Base-by-base conservation (phyloP, 345 rosid genomes). In the Jatropha curcas region DNA sequence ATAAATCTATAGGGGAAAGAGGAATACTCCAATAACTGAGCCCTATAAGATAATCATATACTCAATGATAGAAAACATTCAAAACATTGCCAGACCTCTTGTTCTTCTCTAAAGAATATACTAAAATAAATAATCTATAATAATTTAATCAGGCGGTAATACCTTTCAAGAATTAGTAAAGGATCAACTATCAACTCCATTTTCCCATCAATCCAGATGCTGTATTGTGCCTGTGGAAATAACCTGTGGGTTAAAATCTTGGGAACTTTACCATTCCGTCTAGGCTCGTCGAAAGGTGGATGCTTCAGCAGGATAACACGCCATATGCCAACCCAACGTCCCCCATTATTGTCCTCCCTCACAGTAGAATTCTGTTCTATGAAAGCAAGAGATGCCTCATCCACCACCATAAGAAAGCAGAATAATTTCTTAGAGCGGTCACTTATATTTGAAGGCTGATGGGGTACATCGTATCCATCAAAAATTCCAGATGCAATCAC, bases 191-290 rank as follows among this genome's bases (percentile, higher is more conserved):
- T 83, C 78, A 96, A 86, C 92, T 96, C 99, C 98, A 95, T 95
- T 80, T 96, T 93, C 65, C 94, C 98, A 85, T 96, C 98, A 74
- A 96, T 91, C 99, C 99, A 96, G 67, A 96, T 96, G 84, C 93
- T 96, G 89, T 91, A 93, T 55, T 83, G 95, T 12, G 97, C 88
- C 80, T 90, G 79, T 77, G 97, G 99, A 83, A 93, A 93, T 76
- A 96, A 80, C 85, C 99, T 88, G 83, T 93, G 99, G 70, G 99
- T 93, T 86, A 96, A 81, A 77, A 96, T 96, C 80, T 93, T 93
- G 0, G 93, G 98, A 79, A 95, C 96, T 83, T 93, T 93, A 70
- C 99, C 97, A 41, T 96, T 96, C 80, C 98, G 87, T 77, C 98
- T 86, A 41, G 98, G 99, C 71, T 96, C 99, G 77, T 93, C 98